These are phyloP conservation scores for Magnusiomyces fungicola DNA, from an alignment of 1,139 yeast genomes.

Conservation along the genomic window DNA sequence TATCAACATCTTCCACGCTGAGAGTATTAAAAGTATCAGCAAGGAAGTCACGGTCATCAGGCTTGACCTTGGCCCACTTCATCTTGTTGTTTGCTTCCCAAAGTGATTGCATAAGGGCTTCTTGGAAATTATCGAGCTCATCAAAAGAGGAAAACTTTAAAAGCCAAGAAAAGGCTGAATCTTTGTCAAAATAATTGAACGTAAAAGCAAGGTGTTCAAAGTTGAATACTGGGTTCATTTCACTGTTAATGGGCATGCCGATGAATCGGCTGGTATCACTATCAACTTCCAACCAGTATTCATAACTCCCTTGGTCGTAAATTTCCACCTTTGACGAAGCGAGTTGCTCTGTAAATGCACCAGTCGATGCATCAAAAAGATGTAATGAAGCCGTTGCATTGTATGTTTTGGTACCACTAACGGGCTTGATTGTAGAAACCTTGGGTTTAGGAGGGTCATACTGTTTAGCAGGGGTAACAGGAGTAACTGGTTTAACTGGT, in stretches of 20 bases:
- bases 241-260: slow-evolving; percentile 41
- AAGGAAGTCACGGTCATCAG: slow-evolving; percentile 44
- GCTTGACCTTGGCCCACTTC: slow-evolving; percentile 42
- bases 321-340: slow-evolving; percentile 35
- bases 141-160: slow-evolving; percentile 44
- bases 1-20: slow-evolving; percentile 33
- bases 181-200: slow-evolving; percentile 48
- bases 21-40: slow-evolving; percentile 40
- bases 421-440: slow-evolving; percentile 8
- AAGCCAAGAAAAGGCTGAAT: slow-evolving; percentile 52
- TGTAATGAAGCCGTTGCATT: slow-evolving; percentile 39
- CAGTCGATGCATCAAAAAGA: slow-evolving; percentile 48
- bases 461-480: neutral
- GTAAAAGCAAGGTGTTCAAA: slow-evolving; percentile 51
- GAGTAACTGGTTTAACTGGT: too few species aligned
- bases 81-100: slow-evolving; percentile 55
- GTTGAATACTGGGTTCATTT: slow-evolving; percentile 61
- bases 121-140: slow-evolving; percentile 46
- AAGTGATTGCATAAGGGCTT: slow-evolving; percentile 42
- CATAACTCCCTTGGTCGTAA: slow-evolving; percentile 45
- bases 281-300: slow-evolving; percentile 45
- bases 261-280: slow-evolving; percentile 31
- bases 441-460: neutral
- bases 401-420: slow-evolving; percentile 7
- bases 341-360: slow-evolving; percentile 44